Conservation (phyloP, 176 grass and related monocot species). For the Pontederia crassipes region DNA sequence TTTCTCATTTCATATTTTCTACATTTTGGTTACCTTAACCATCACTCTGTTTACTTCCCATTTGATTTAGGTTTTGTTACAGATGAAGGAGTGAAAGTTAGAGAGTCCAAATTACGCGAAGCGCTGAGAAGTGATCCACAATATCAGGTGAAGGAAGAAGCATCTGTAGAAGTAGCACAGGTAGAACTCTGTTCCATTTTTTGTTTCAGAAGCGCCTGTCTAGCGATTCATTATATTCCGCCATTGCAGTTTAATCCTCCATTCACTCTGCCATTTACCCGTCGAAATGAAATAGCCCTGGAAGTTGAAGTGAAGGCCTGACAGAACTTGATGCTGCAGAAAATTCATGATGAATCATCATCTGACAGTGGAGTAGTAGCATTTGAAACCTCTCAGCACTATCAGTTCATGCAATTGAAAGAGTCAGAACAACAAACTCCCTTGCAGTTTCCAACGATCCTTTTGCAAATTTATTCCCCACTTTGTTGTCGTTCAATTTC, state of each 20-base stretch:
- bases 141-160: conserved; percentile 48
- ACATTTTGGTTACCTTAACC: neutral
- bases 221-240: conserved; percentile 18
- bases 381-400: no score
- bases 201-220: conserved; percentile 2
- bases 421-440: no score
- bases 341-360: no score
- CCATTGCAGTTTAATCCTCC: conserved; percentile 80
- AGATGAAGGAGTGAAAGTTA: conserved; percentile 54
- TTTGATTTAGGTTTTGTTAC: conserved; percentile 58
- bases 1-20: neutral
- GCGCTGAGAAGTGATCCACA: conserved; percentile 49
- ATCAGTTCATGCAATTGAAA: no score
- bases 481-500: no score
- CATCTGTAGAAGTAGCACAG: conserved; percentile 79
- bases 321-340: conserved; percentile 1
- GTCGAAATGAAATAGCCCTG: conserved; percentile 80
- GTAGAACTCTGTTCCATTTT: conserved; percentile 18
- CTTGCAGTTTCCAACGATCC: no score
- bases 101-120: conserved; percentile 50
- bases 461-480: no score
- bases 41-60: neutral
- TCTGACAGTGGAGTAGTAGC: no score
- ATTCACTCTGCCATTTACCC: conserved; percentile 80
- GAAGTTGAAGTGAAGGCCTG: conserved; percentile 53